Base-by-base conservation (phyloP, 768 basidiomycete genomes). In the Porphyrellus cyaneotinctus region DNA sequence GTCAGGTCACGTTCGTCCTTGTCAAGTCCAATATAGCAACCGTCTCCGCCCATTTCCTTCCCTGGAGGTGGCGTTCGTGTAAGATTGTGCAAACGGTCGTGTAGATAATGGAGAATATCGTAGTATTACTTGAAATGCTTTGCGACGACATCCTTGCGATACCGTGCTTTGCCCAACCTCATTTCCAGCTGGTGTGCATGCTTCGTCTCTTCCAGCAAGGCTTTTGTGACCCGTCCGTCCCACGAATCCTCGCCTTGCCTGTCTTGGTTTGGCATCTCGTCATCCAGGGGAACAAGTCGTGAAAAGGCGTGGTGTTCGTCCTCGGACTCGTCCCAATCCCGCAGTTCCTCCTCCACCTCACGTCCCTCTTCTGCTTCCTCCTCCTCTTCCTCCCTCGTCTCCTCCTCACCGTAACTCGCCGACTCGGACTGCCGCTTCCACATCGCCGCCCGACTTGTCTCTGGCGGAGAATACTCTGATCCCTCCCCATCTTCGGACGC, bases 401-500 rank as follows among this genome's bases (percentile, higher is more conserved):
- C 49, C 7, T 50, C 52, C 13, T 53, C 53, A 3, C 0, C 24
- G 9, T 42, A 14, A 28, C 43, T 58, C 13, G 26, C 26, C 26
- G 22, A 43, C 24, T 52, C 54, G 15, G 51, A 52, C 15, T 51
- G 53, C 13, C 56, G 59, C 28, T 60, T 70, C 58, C 64, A 68
- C 43, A 52, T 38, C 23, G 66, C 64, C 17, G 66, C 64, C 33
- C 57, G 58, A 36, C 63, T 69, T 32, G 60, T 69, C 55, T 59
- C 57, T 1, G 67, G 66, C 2, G 67, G 69, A 18, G 35, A 54
- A 56, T 69, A 70, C 24, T 68, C 64, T 0, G 56, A 57, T 2
- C 45, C 53, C 11, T 51, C 57, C 5, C 51, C 61, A 8, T 56
- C 61, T 11, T 57, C 51, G 15, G 54, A 55, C 4, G 43, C 49